Conservation (phyloP, 495 filamentous ascomycete species). For the Xylaria scruposa region DNA sequence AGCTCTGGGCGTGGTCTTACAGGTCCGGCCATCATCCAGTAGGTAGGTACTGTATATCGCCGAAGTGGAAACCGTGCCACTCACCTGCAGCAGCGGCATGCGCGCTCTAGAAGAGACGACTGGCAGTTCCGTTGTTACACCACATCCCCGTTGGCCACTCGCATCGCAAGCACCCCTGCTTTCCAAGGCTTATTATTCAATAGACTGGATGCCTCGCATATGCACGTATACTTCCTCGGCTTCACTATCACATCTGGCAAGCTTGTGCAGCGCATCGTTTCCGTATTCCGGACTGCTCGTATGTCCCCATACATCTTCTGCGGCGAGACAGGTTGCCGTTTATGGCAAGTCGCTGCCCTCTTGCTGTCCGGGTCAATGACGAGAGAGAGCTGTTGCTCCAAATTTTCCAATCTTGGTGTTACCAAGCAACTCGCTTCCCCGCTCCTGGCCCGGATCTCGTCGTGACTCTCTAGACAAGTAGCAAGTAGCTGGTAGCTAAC, state of each 20-base stretch:
- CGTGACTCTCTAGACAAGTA: not conserved
- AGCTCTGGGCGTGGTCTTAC: not conserved
- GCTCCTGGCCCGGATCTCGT: constrained; percentile 4
- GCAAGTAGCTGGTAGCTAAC: not conserved
- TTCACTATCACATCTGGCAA: constrained; percentile 20
- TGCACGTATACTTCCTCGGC: constrained; percentile 19
- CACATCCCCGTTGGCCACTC: constrained; percentile 16
- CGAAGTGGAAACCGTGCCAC: constrained; percentile 14
- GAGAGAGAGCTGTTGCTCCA: constrained; percentile 14
- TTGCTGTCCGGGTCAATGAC: not conserved
- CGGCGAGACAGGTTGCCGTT: not conserved
- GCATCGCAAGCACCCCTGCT: constrained; percentile 22
- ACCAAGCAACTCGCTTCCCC: constrained; percentile 6
- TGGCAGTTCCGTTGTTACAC: constrained; percentile 9
- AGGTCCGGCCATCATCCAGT: not conserved
- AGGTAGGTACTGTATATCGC: not conserved
- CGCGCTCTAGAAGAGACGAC: constrained; percentile 23
- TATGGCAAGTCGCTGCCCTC: constrained; percentile 22
- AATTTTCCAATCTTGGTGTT: constrained; percentile 11
- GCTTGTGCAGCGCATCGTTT: constrained; percentile 4
- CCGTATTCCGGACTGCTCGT: constrained; percentile 16
- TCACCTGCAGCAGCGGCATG: not conserved
- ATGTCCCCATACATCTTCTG: constrained; percentile 12
- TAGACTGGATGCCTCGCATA: constrained; percentile 24
- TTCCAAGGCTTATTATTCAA: constrained; percentile 15